Base-by-base conservation (phyloP, 2,329 filamentous ascomycete genomes). In the Teratosphaeria epicoccoides region DNA sequence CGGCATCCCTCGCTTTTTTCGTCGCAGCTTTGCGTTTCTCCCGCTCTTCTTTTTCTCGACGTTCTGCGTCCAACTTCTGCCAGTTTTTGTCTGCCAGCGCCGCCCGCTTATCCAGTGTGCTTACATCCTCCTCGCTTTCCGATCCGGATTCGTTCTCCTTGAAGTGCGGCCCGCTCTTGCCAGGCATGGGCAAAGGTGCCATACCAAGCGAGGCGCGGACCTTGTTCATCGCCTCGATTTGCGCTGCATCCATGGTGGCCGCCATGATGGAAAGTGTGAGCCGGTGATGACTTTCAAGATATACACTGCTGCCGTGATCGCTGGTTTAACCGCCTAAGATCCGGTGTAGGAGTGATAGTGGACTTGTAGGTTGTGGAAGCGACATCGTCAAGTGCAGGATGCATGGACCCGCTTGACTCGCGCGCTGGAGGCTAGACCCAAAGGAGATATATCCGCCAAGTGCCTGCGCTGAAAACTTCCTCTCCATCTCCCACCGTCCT, bases 201-300 rank as follows among this genome's bases (percentile, higher is more conserved):
- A 96, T 82, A 65, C 91, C 91, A 73, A 96, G 82, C 47, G 88
- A 88, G 62, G 84, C 77, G 63, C 91, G 88, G 64, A 96, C 85
- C 66, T 90, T 87, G 74, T 97, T 97, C 59, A 88, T 88, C 77
- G 96, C 89, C 70, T 94, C 87, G 66, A 97, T 90, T 24, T 86
- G 84, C 44, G 87, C 81, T 49, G 66, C 64, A 57, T 68, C 60
- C 59, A 64, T 60, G 37, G 22, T 54, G 37, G 53, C 51, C 47
- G 53, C 44, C 44, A 46, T 46, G 20, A 7, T 46, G 44, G 20
- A 10, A 5, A 9, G 22, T 14, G 25, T 6, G 20, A n/a, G 20
- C 11, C 3, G 12, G 44, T 2, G 17, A 1, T 28, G 22, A 46
- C 12, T 7, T 24, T 14, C n/a, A n/a, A n/a, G n/a, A n/a, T n/a